Evolutionary conservation across 352 stramenopile genomes (phyloP).

Genomic region (Blastocystis sp.): DNA sequence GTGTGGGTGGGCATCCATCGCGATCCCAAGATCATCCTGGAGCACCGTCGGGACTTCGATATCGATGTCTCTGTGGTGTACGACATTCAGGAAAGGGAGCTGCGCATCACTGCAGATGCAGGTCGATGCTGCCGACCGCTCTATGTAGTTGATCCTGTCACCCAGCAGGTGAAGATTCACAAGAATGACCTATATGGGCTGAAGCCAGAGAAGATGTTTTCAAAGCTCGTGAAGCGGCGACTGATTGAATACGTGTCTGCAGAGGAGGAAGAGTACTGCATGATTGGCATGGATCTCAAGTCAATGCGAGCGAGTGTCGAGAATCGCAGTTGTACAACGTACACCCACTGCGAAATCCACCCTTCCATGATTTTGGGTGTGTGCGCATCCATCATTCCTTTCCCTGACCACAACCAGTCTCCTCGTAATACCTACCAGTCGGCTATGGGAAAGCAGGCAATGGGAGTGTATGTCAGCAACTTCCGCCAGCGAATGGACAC

Average conservation of each 20-base stretch:
- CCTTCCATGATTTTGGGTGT: conserved; percentile 98
- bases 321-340: conserved; percentile 80
- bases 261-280: conserved; percentile 98
- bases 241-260: conserved; percentile 95
- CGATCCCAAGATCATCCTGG: conserved; percentile 88
- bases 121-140: conserved; percentile 93
- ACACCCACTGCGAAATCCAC: conserved; percentile 99
- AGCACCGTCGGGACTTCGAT: conserved; percentile 91
- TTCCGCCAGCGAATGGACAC: conserved; percentile 98
- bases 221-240: conserved; percentile 79
- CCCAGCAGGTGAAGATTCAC: conserved; percentile 86
- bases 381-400: conserved; percentile 98
- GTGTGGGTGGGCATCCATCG: conserved; percentile 97
- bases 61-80: conserved; percentile 94
- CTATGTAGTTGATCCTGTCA: conserved; percentile 86
- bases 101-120: conserved; percentile 93
- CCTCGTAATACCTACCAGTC: conserved; percentile 99
- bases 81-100: conserved; percentile 93
- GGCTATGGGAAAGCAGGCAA: conserved; percentile 99
- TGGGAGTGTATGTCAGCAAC: conserved; percentile 98
- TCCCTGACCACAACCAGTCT: conserved; percentile 99
- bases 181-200: conserved; percentile 94
- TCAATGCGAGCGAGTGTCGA: conserved; percentile 67
- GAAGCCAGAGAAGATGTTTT: conserved; percentile 67
- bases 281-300: conserved; percentile 98